Evolutionary conservation across 306 rosid genomes (phyloP).

Genomic region (Quercus dentata): DNA sequence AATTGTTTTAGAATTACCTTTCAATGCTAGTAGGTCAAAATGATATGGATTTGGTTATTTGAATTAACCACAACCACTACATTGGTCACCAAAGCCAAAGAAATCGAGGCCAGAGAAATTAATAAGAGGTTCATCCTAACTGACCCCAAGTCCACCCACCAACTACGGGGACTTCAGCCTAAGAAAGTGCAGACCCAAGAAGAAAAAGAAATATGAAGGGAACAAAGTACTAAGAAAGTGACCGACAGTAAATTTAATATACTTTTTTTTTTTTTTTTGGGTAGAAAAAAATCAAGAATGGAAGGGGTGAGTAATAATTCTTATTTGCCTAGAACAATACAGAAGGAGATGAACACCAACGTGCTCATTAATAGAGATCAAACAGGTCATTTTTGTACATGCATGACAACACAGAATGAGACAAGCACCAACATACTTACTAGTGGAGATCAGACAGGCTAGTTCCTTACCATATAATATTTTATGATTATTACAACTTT

Average conservation of each 20-base stretch:
- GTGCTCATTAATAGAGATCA: too few relatives aligned
- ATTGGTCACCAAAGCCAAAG: background rate
- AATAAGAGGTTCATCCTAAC: too few relatives aligned
- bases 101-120: background rate
- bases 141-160: background rate
- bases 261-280: too few relatives aligned
- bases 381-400: too few relatives aligned
- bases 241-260: background rate
- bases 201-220: background rate
- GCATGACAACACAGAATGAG: rapidly evolving
- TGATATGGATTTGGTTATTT: background rate
- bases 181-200: background rate
- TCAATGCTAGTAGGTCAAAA: background rate
- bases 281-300: too few relatives aligned
- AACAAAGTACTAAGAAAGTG: background rate
- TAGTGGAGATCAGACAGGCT: rapidly evolving
- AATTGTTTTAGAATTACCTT: too few relatives aligned
- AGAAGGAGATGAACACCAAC: too few relatives aligned
- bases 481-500: background rate
- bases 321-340: rapidly evolving
- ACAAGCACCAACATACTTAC: rapidly evolving
- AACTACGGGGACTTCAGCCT: background rate
- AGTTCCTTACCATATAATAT: background rate
- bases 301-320: too few relatives aligned
- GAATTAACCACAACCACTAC: background rate